Conservation (phyloP, 106 monocot genomes). For the Dendrobium huoshanense region DNA sequence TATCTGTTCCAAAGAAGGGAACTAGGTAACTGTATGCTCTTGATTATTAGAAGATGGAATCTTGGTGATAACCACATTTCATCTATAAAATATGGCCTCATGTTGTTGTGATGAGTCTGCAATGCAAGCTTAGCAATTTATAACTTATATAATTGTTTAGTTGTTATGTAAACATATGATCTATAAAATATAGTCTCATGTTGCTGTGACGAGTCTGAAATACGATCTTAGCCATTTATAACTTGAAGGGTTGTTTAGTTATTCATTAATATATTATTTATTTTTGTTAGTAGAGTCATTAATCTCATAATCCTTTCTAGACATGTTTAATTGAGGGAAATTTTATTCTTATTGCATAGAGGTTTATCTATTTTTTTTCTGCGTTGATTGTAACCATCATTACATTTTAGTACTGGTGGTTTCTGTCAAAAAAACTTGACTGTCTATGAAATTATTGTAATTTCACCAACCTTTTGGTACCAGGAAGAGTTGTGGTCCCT, state of each 20-base stretch:
- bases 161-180: background rate
- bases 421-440: background rate
- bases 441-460: background rate
- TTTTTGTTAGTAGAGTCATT: background rate
- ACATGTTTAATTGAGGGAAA: background rate
- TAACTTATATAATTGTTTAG: background rate
- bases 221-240: slow-evolving; percentile 6
- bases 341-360: background rate
- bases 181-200: slow-evolving; percentile 15
- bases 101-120: slow-evolving; percentile 10
- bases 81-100: slow-evolving; percentile 19
- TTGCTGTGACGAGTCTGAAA: slow-evolving; percentile 9
- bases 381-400: too few relatives aligned
- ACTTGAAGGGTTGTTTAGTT: background rate
- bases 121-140: slow-evolving; percentile 11
- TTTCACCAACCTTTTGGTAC: background rate
- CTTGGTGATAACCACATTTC: slow-evolving; percentile 40
- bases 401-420: background rate
- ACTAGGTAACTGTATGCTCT: slow-evolving; percentile 95
- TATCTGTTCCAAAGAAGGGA: slow-evolving; percentile 99
- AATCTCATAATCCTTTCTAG: background rate
- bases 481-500: background rate
- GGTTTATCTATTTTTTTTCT: background rate
- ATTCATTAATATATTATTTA: background rate
- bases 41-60: slow-evolving; percentile 65